These are phyloP conservation scores for Tolypocladium inflatum DNA, from an alignment of 2,329 filamentous ascomycete genomes.

Conservation along the genomic window DNA sequence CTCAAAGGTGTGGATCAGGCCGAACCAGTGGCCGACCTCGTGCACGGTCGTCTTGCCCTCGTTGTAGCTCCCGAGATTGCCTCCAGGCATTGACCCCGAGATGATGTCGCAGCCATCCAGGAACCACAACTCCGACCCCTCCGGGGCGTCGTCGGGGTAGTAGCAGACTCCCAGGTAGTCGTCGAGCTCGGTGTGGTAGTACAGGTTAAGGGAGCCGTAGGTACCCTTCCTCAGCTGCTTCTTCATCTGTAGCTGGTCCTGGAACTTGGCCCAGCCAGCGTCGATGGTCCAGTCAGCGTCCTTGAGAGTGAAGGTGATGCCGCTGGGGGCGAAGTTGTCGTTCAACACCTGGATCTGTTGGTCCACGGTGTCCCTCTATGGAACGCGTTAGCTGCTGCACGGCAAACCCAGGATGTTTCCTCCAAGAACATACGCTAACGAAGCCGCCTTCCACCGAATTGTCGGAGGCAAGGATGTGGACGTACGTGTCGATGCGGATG, in stretches of 20 bases:
- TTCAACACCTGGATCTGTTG: slow-evolving; percentile 12
- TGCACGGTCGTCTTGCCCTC: slow-evolving; percentile 24
- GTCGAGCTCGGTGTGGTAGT: slow-evolving; percentile 19
- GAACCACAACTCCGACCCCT: slow-evolving; percentile 21
- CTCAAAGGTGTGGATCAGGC: slow-evolving; percentile 38
- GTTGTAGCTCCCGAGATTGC: slow-evolving; percentile 14
- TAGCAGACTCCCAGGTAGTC: slow-evolving; percentile 24
- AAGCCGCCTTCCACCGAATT: too few species aligned
- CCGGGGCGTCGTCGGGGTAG: slow-evolving; percentile 20
- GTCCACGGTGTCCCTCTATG: too few species aligned
- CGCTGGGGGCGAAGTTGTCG: slow-evolving; percentile 22
- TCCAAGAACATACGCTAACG: too few species aligned
- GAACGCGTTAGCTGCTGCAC: too few species aligned
- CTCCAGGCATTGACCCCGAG: slow-evolving; percentile 26
- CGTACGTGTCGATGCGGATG: too few species aligned
- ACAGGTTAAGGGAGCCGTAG: slow-evolving; percentile 34
- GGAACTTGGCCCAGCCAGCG: too few species aligned
- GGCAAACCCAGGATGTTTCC: too few species aligned
- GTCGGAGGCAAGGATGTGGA: too few species aligned
- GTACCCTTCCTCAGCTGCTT: slow-evolving; percentile 30
- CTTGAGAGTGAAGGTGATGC: slow-evolving; percentile 29
- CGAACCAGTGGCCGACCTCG: slow-evolving; percentile 40
- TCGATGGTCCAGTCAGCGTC: slow-evolving; percentile 16
- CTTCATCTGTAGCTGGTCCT: slow-evolving; percentile 32
- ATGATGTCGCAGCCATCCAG: slow-evolving; percentile 30